A percentile compares a stretch with the other conserved stretches of the same genome.
These are phyloP conservation scores for Fusarium pininemorale DNA, from an alignment of 2,329 filamentous ascomycete species.

Conservation along the genomic window DNA sequence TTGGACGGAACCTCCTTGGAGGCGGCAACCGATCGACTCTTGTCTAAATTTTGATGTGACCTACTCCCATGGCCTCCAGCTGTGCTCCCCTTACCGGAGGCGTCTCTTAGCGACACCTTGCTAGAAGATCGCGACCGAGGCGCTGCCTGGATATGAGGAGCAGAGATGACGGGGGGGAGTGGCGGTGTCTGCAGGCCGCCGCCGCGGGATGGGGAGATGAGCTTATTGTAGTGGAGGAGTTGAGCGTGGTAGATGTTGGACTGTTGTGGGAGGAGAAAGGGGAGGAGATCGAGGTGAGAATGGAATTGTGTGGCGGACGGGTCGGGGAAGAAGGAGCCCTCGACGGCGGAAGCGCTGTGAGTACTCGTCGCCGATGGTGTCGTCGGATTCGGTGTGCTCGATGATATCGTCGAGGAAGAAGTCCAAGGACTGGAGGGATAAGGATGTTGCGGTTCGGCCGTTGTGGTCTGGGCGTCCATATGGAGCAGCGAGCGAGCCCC, in stretches of 20 bases:
- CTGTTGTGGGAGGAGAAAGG: conserved; percentile 67
- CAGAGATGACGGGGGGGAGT: conserved; percentile 63
- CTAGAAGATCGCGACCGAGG: conserved; percentile 67
- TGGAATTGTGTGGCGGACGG: conserved; percentile 48
- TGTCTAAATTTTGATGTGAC: conserved; percentile 63
- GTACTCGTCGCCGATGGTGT: conserved; percentile 41
- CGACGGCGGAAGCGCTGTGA: conserved; percentile 41
- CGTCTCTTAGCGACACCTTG: conserved; percentile 67
- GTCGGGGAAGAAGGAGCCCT: conserved; percentile 46
- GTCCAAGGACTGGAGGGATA: conserved; percentile 48
- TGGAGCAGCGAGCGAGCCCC: conserved; percentile 48
- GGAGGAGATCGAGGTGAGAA: conserved; percentile 62
- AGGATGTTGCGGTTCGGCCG: conserved; percentile 52
- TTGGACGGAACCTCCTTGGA: conserved; percentile 63
- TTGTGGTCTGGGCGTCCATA: conserved; percentile 51
- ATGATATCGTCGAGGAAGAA: conserved; percentile 41
- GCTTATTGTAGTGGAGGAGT: conserved; percentile 72
- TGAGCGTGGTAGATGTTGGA: conserved; percentile 68
- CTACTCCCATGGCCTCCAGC: conserved; percentile 74
- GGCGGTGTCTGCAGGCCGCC: conserved; percentile 66
- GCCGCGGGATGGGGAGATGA: conserved; percentile 66
- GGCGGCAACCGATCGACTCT: conserved; percentile 70
- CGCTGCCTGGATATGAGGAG: conserved; percentile 65
- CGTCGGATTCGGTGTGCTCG: conserved; percentile 39
- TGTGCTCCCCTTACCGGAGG: conserved; percentile 56